Evolutionary conservation across 176 grass and related monocot species (phyloP).

Genomic region (Luzula sylvatica): DNA sequence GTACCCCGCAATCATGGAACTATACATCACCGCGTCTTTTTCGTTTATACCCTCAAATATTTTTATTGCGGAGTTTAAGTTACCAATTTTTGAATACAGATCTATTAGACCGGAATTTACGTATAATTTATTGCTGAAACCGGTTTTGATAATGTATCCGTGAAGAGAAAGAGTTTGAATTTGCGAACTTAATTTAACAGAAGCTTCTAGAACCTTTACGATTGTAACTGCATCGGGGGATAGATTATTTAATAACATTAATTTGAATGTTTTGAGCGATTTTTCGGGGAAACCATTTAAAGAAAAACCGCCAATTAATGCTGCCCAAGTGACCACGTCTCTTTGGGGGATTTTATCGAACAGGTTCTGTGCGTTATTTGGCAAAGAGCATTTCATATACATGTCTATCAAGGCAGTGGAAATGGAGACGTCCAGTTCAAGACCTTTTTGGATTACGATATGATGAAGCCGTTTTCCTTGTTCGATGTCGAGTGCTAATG

Average conservation of each 20-base stretch:
- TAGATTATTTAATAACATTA: constrained; percentile 31
- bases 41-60: constrained; percentile 33
- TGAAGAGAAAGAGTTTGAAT: constrained; percentile 43
- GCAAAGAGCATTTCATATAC: constrained; percentile 70
- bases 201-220: constrained; percentile 46
- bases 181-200: constrained; percentile 27
- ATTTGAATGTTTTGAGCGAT: constrained; percentile 31
- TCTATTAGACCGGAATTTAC: constrained; percentile 42
- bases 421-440: constrained; percentile 39
- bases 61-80: constrained; percentile 26
- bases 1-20: constrained; percentile 64
- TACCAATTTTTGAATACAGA: constrained; percentile 56
- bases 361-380: constrained; percentile 26
- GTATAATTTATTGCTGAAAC: constrained; percentile 44
- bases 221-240: constrained; percentile 42
- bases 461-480: constrained; percentile 45
- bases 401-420: constrained; percentile 56
- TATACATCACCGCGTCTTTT: constrained; percentile 56
- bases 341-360: constrained; percentile 52
- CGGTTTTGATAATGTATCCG: constrained; percentile 42
- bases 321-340: constrained; percentile 53
- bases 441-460: constrained; percentile 29
- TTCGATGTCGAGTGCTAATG: constrained; percentile 24
- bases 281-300: constrained; percentile 38
- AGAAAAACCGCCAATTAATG: constrained; percentile 40